Base-by-base conservation (phyloP, 116 monocot genomes). In the Phalaenopsis hybrid region DNA sequence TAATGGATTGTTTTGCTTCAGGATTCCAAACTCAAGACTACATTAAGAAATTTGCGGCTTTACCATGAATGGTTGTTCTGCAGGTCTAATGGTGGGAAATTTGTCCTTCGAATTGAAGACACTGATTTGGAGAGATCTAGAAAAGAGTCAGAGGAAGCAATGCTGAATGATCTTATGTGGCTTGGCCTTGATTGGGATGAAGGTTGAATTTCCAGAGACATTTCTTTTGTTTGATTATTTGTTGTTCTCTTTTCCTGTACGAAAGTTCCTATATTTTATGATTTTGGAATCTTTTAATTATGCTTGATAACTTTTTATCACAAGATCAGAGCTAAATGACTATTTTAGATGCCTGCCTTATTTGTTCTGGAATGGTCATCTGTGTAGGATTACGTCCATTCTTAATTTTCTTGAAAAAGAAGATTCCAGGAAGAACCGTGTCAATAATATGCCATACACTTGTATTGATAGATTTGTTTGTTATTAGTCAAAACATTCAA, bases 171-270 rank as follows among this genome's bases (percentile, higher is more conserved):
- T 83, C 87, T 98, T n/a, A 79, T 90, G 43, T 98, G 98, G 98
- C 93, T 98, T 80, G 98, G 98, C 28, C 95, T 98, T 88, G 92
- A 98, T 55, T 98, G 95, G 95, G 98, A 98, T 85, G 98, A 98
- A 95, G 95, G 98, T 98, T 50, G 77, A 52, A 51, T 77, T 50
- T 77, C 11, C 50, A 12, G 28, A 18, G 11, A 31, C 77, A 50
- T 51, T 51, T 52, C 21, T 44, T 17, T 75, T 46, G 33, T 76
- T 77, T 16, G 41, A 44, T 33, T 23, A 51, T 23, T 77, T 77
- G 4, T 13, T 77, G 10, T 13, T 77, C 7, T 52, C 5, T 25
- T 51, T 28, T 52, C 77, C 4, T 77, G 15, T 77, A 31, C 50
- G 21, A 3, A 4, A 31, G 10, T 44, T 77, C n/a, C 21, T n/a